Conservation (phyloP, 2,329 filamentous ascomycete species). For the Trichoderma harzianum region DNA sequence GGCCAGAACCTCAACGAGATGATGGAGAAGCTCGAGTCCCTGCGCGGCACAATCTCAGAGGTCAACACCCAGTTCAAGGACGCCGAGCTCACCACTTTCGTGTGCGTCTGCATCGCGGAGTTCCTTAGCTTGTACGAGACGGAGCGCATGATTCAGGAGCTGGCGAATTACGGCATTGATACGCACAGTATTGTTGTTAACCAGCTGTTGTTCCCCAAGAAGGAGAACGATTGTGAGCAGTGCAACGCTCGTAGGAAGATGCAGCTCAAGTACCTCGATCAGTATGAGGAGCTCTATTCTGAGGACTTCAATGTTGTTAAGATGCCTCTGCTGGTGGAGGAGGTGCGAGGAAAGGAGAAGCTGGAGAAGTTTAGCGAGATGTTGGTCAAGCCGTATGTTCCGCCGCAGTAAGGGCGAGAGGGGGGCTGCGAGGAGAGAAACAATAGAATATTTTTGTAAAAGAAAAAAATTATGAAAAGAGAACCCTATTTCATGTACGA, state of each 20-base stretch:
- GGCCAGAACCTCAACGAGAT: slow-evolving; percentile 91
- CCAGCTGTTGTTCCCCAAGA: slow-evolving; percentile 89
- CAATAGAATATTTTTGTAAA: background rate
- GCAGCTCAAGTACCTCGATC: slow-evolving; percentile 99
- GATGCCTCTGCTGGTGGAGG: slow-evolving; percentile 94
- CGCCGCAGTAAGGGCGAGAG: slow-evolving; percentile 48
- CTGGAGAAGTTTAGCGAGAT: slow-evolving; percentile 87
- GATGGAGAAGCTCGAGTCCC: slow-evolving; percentile 88
- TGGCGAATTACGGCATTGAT: slow-evolving; percentile 89
- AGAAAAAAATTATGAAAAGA: background rate
- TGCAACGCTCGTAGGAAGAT: slow-evolving; percentile 93
- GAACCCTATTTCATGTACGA: background rate
- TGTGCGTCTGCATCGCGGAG: slow-evolving; percentile 97
- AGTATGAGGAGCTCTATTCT: slow-evolving; percentile 97
- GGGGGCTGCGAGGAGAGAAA: background rate
- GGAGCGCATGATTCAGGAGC: slow-evolving; percentile 98
- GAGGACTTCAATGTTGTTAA: slow-evolving; percentile 95
- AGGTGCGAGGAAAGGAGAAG: slow-evolving; percentile 92
- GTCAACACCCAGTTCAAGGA: slow-evolving; percentile 99
- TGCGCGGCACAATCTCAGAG: slow-evolving; percentile 89
- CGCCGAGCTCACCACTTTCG: slow-evolving; percentile 89
- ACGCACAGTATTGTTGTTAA: slow-evolving; percentile 98
- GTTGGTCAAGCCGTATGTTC: slow-evolving; percentile 72
- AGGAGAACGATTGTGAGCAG: slow-evolving; percentile 84
- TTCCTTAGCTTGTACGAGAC: slow-evolving; percentile 97